Evolutionary conservation across 2,329 filamentous ascomycete species (phyloP), one percentile per base, ranked within the genome.

Genomic region (Lasiodiplodia sp.): DNA sequence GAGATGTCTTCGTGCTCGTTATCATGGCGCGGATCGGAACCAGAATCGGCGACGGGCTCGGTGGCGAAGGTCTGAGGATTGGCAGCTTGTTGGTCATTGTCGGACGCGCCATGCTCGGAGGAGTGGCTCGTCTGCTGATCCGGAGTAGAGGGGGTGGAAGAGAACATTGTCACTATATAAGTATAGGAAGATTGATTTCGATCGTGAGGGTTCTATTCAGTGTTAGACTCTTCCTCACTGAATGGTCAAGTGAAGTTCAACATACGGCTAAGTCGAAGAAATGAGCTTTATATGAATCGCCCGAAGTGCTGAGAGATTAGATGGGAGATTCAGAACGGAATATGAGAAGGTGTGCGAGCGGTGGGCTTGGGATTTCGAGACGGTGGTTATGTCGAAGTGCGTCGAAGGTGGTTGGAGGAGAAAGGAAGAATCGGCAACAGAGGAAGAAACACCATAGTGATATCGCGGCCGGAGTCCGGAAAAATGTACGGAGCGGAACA

Each of bases 1-100:
- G 70, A 55, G 6, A 80, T 79, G 51, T 78, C 74, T 1, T n/a
- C 66, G 18, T 75, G 73, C 57, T 79, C 78, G 44, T 79, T 79
- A 34, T 79, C 74, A 51, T 78, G 74, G 10, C 69, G 44, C 12
- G 49, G 60, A 0, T 55, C 67, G 7, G 28, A 2, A 6, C 8
- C 7, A 4, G 21, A 40, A 8, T 47, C 18, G 18, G 6, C 2
- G 5, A 4, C 8, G 18, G 40, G 16, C 0, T 47, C 40, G 2
- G 40, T 8, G 12, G 16, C n/a, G 18, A n/a, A 0, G 18, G 40
- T 7, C 6, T 47, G 18, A 18, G 6, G 18, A 18, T 47, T 7
- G 16, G 4, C 18, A 2, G 18, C n/a, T 18, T 47, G 40, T 7
- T n/a, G 40, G 7, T 18, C n/a, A 4, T 0, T 47, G 8, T 18